These are phyloP conservation scores for Erysimum cheiri DNA, from an alignment of 441 rosid species.

Conservation along the genomic window DNA sequence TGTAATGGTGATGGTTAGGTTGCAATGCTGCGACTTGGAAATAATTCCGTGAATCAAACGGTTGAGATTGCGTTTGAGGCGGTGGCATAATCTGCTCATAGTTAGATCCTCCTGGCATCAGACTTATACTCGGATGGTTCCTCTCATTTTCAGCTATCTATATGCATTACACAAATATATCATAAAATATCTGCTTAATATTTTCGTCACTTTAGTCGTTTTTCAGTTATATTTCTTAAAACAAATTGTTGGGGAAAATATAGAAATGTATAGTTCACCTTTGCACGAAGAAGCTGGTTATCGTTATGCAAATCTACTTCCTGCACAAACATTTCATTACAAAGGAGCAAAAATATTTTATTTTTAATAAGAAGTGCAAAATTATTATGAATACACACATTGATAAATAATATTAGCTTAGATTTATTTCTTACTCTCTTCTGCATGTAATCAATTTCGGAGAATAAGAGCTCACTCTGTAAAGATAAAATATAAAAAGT, in stretches of 20 bases:
- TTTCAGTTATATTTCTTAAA: neutral
- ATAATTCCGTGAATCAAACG: conserved; percentile 70
- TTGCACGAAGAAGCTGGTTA: conserved; percentile 49
- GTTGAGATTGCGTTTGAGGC: conserved; percentile 63
- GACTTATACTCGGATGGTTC: conserved; percentile 60
- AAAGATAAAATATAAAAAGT: neutral
- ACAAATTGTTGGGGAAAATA: neutral
- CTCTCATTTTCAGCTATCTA: conserved; percentile 89
- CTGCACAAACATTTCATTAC: conserved; percentile 16
- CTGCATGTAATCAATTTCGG: conserved; percentile 49
- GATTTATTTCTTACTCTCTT: conserved; percentile 40
- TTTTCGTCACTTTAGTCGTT: neutral
- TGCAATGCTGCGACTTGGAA: conserved; percentile 86
- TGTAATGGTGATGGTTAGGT: conserved; percentile 63
- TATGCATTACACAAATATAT: conserved; percentile 8
- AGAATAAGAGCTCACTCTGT: conserved; percentile 46
- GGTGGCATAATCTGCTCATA: conserved; percentile 54
- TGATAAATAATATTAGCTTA: neutral
- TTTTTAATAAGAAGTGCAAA: neutral
- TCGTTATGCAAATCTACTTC: conserved; percentile 49
- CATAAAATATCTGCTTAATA: neutral
- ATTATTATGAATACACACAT: neutral
- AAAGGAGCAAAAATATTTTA: no score
- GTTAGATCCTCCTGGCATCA: conserved; percentile 78
- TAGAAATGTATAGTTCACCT: conserved; percentile 24